Evolutionary conservation across 1,284 basidiomycete species (phyloP).

Genomic region (Ganoderma leucocontextum): DNA sequence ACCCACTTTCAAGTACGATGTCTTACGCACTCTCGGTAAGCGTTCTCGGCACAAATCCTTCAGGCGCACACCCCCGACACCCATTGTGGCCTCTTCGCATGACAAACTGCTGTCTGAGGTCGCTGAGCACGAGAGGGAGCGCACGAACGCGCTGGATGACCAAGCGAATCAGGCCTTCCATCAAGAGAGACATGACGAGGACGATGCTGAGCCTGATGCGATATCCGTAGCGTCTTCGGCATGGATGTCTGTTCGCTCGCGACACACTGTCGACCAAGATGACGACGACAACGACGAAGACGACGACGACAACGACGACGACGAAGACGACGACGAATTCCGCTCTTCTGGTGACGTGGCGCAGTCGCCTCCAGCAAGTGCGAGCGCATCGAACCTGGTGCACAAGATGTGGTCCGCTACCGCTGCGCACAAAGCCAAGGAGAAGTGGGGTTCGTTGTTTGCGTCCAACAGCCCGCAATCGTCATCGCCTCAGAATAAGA

Average conservation of each 20-base stretch:
- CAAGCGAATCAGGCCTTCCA: conserved; percentile 38
- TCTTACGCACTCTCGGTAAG: conserved; percentile 60
- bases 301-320: conserved; percentile 47
- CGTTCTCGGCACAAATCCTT: conserved; percentile 45
- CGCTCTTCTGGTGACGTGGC: conserved; percentile 32
- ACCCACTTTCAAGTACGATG: conserved; percentile 89
- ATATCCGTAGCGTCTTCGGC: conserved; percentile 61
- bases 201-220: conserved; percentile 50
- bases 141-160: conserved; percentile 22
- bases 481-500: conserved; percentile 12
- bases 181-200: conserved; percentile 45
- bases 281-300: conserved; percentile 59
- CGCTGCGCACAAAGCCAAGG: conserved; percentile 65
- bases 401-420: conserved; percentile 51
- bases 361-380: conserved; percentile 30
- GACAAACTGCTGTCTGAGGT: conserved; percentile 47
- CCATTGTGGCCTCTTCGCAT: conserved; percentile 42
- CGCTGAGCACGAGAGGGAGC: conserved; percentile 46
- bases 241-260: conserved; percentile 59
- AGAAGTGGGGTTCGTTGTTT: conserved; percentile 55
- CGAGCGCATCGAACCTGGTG: conserved; percentile 35
- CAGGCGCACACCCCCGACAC: conserved; percentile 35
- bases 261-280: conserved; percentile 48
- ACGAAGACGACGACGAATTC: conserved; percentile 33
- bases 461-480: conserved; percentile 18